These are phyloP conservation scores for Pseudocercospora macadamiae DNA, from an alignment of 2,329 filamentous ascomycete species.

Conservation along the genomic window DNA sequence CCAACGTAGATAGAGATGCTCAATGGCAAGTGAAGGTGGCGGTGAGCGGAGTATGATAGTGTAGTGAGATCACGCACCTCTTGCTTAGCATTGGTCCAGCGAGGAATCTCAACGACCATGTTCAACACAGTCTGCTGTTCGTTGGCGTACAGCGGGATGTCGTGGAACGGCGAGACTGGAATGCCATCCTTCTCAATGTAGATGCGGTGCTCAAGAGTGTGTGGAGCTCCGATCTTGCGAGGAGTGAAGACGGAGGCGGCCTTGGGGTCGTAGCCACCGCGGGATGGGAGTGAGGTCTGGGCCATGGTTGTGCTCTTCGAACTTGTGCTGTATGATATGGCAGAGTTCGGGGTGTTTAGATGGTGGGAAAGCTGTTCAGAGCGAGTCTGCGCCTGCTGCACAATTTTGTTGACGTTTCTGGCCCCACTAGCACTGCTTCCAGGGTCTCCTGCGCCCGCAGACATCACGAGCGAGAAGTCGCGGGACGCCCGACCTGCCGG, in stretches of 20 bases:
- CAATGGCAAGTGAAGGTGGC: conserved; percentile 16
- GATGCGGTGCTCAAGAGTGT: conserved; percentile 96
- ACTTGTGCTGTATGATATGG: conserved; percentile 17
- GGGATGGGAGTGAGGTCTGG: conserved; percentile 30
- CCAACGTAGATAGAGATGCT: conserved; percentile 7
- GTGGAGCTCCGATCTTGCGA: conserved; percentile 84
- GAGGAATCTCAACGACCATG: conserved; percentile 99
- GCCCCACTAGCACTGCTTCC: conserved; percentile 28
- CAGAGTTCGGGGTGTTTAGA: conserved; percentile 18
- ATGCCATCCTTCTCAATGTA: conserved; percentile 98
- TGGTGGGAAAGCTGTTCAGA: conserved; percentile 29
- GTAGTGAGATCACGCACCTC: conserved; percentile 67
- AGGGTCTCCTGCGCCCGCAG: conserved; percentile 22
- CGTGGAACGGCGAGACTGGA: conserved; percentile 94
- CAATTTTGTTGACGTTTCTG: conserved; percentile 32
- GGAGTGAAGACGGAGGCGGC: conserved; percentile 71
- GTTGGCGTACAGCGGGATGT: conserved; percentile 97
- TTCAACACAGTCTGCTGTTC: conserved; percentile 93
- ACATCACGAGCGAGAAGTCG: conserved; percentile 18
- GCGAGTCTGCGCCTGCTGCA: conserved; percentile 22
- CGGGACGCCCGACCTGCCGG: conserved; percentile 10
- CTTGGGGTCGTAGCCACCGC: conserved; percentile 44
- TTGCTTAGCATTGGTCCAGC: conserved; percentile 99
- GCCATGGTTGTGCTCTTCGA: conserved; percentile 21
- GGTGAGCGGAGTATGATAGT: conserved; percentile 9